Evolutionary conservation across 176 grass and related monocot genomes (phyloP), one percentile per base, ranked within the genome.

Genomic region (Oryza glumipatula): DNA sequence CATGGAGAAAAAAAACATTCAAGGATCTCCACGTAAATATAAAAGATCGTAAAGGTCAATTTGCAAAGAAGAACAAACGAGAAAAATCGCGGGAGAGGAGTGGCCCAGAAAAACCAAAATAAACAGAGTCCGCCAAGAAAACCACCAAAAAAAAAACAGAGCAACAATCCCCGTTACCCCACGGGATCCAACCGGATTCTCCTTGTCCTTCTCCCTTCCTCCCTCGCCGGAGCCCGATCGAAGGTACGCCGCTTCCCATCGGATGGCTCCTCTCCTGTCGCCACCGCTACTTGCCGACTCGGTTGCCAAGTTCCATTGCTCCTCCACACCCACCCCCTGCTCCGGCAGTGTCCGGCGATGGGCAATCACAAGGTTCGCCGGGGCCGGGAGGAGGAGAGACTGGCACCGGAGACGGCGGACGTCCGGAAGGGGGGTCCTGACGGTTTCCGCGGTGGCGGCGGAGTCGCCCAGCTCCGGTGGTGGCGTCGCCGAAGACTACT

Each of bases 401-500:
- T 6, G 19, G 22, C 54, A 56, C 76, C 65, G 80, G 49, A 47
- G 69, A 2, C 26, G 83, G 72, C 12, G n/a, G 38, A 14, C 80
- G 49, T 30, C 66, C 78, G 70, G 79, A 73, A 91, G 77, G 80
- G 82, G 48, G 65, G 23, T 3, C 9, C 43, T 89, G 35, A 63
- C 16, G 28, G 76, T 97, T 68, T 78, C 65, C 9, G 90, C 94
- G 26, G 85, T 88, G 76, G 69, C 86, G 33, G 80, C 85, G 11
- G 88, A 90, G 61, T 64, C 88, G 30, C 81, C 73, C 47, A 78
- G 75, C 60, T 61, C 72, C 15, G 73, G 86, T n/a, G 80, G 81
- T 24, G 87, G 86, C 47, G 82, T 91, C 65, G 95, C 92, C 3
- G 95, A 97, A 81, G 95, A 97, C 69, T 97, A 91, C 77, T 97